phyloP scores from a whole-genome alignment of 768 basidiomycete genomes.

The Boletus subcaerulescens region DNA sequence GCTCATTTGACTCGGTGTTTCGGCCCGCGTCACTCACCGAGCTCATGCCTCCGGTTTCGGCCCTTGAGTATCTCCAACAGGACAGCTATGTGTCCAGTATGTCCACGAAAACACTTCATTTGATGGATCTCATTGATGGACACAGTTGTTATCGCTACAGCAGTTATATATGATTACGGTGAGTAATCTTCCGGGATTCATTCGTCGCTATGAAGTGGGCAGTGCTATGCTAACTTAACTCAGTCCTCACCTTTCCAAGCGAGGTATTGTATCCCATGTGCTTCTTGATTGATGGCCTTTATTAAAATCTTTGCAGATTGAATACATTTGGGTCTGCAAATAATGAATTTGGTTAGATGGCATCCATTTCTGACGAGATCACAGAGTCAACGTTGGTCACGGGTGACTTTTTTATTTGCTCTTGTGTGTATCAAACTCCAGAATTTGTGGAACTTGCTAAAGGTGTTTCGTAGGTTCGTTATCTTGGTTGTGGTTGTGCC shows the following conservation, averaged over 20 bases:
- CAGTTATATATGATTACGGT: conserved; percentile 3
- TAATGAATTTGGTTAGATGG: background rate
- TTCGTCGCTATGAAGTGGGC: background rate
- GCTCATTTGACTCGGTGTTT: too few relatives aligned
- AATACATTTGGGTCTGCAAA: conserved; percentile 14
- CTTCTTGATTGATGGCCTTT: background rate
- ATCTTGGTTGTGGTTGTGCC: conserved; percentile 8
- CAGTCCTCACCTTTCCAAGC: conserved; percentile 8
- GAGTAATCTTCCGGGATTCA: background rate
- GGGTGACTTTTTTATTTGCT: conserved; percentile 8
- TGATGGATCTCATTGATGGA: background rate
- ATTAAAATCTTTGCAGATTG: background rate
- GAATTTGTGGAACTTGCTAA: background rate
- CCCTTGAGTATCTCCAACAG: background rate
- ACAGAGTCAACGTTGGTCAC: conserved; percentile 7
- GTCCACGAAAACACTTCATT: background rate
- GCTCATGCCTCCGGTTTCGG: too few relatives aligned
- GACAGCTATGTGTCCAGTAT: background rate
- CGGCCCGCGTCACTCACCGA: too few relatives aligned
- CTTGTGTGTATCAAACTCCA: conserved; percentile 3
- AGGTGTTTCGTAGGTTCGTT: conserved; percentile 3
- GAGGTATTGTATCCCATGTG: conserved; percentile 1
- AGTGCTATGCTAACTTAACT: background rate
- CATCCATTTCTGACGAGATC: background rate
- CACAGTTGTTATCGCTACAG: background rate